Conservation (phyloP, 768 basidiomycete genomes). For the Leccinum disarticulatum region DNA sequence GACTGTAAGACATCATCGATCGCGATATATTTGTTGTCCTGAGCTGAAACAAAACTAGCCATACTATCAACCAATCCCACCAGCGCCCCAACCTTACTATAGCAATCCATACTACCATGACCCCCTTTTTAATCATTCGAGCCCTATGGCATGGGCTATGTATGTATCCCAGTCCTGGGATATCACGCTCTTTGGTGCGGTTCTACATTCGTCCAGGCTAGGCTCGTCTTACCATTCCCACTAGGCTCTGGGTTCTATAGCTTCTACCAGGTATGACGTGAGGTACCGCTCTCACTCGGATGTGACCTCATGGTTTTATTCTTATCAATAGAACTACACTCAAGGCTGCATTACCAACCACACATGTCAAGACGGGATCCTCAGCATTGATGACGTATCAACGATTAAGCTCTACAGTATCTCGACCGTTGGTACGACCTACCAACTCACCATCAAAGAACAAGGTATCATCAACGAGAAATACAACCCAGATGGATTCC, state of each 20-base stretch:
- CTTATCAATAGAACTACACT: constrained; percentile 37
- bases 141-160: constrained; percentile 43
- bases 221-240: constrained; percentile 1
- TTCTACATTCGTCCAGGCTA: neutral
- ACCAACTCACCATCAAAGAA: constrained; percentile 40
- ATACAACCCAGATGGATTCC: constrained; percentile 45
- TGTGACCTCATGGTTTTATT: neutral
- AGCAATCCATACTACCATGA: constrained; percentile 37
- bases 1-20: constrained; percentile 33
- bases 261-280: constrained; percentile 45
- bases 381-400: constrained; percentile 43
- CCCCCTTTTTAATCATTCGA: constrained; percentile 35
- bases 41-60: constrained; percentile 32
- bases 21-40: neutral
- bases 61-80: constrained; percentile 50
- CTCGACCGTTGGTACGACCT: constrained; percentile 47
- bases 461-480: constrained; percentile 36
- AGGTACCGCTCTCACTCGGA: too few relatives aligned
- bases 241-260: constrained; percentile 51
- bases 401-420: constrained; percentile 43
- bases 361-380: constrained; percentile 44
- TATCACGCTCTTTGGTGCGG: constrained; percentile 46
- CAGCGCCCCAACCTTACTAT: constrained; percentile 42
- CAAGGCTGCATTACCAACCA: constrained; percentile 37
- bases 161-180: constrained; percentile 40